phyloP scores from a whole-genome alignment of 305 asterid genomes.

The Solanum aculeatissimum region DNA sequence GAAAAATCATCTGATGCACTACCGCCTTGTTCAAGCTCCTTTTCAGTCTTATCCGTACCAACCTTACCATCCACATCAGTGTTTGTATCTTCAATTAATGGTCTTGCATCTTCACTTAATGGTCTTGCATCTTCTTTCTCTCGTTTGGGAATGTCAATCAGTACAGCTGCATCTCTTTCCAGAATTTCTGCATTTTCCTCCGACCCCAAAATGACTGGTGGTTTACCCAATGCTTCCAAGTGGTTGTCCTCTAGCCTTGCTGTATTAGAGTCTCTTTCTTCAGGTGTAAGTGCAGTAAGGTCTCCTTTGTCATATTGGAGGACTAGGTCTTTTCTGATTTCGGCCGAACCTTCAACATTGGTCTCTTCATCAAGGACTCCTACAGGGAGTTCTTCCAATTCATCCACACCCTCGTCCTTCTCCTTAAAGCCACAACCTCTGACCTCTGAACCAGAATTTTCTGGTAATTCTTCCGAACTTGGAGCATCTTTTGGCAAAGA shows the following conservation, averaged over 20 bases:
- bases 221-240: not conserved
- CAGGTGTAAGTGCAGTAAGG: not conserved
- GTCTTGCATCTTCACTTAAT: not conserved
- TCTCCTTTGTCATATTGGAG: not conserved
- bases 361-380: slow-evolving; percentile 9
- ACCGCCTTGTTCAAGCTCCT: not conserved
- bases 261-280: not conserved
- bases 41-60: not conserved
- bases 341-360: not conserved
- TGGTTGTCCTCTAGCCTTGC: not conserved
- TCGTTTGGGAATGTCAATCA: not conserved
- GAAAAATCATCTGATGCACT: slow-evolving; percentile 1
- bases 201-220: not conserved
- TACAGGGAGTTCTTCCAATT: slow-evolving; percentile 4
- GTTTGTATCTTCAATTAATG: no score
- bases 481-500: not conserved
- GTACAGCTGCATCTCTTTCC: not conserved
- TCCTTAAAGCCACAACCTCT: not conserved
- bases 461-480: not conserved
- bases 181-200: not conserved
- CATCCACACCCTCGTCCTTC: not conserved
- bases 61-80: not conserved
- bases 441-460: not conserved
- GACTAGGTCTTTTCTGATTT: not conserved
- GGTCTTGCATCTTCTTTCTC: not conserved